A percentile compares a stretch with the other conserved stretches of the same genome.
Conservation (phyloP, 106 monocot genomes). For the Allium sativum region DNA sequence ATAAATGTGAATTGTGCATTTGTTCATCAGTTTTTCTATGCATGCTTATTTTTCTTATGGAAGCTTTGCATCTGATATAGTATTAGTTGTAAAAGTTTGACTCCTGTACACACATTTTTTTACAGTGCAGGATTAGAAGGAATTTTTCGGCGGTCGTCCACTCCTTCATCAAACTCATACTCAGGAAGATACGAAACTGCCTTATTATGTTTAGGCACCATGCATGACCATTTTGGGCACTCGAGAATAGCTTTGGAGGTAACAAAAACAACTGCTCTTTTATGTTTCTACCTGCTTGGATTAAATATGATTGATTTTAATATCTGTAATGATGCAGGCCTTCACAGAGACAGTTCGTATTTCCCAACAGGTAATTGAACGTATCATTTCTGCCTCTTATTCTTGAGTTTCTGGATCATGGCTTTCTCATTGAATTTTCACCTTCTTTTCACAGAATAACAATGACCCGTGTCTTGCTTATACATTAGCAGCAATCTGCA, state of each 20-base stretch:
- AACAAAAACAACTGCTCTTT: not conserved
- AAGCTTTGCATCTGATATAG: too few relatives aligned
- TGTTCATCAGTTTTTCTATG: too few relatives aligned
- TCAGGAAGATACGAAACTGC: slow-evolving; percentile 85
- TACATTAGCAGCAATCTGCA: slow-evolving; percentile 75
- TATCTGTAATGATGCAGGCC: slow-evolving; percentile 34
- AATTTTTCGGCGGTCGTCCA: slow-evolving; percentile 48
- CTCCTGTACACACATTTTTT: not conserved
- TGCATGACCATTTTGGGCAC: slow-evolving; percentile 91
- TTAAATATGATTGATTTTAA: slow-evolving; percentile 3
- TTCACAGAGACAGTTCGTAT: slow-evolving; percentile 80
- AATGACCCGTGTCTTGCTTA: slow-evolving; percentile 88
- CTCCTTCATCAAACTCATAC: slow-evolving; percentile 27
- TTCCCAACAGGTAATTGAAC: slow-evolving; percentile 61
- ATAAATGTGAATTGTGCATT: too few relatives aligned
- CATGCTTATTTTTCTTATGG: too few relatives aligned
- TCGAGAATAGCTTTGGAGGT: slow-evolving; percentile 86
- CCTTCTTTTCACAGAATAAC: slow-evolving; percentile 47
- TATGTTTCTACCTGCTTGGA: not conserved
- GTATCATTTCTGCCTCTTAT: slow-evolving; percentile 1
- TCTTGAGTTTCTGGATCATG: not conserved
- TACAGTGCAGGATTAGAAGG: slow-evolving; percentile 91
- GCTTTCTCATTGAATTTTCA: not conserved
- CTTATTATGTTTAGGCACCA: slow-evolving; percentile 76
- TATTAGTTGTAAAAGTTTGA: not conserved